A percentile compares a stretch with the other conserved stretches of the same genome.
Conservation (phyloP, 169 alveolate genomes). For the Plasmodium gallinaceum region DNA sequence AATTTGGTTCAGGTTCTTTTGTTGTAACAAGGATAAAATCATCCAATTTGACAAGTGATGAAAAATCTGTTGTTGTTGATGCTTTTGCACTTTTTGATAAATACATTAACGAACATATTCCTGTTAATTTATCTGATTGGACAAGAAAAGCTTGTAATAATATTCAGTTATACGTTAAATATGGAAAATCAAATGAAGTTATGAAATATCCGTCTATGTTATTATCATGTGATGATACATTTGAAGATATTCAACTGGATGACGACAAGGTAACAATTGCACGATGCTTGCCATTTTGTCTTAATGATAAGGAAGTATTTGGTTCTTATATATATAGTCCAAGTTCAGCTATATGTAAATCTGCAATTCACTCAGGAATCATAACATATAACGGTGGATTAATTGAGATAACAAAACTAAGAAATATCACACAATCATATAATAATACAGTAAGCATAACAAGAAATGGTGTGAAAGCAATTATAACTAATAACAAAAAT, state of each 20-base stretch:
- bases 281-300: constrained; percentile 63
- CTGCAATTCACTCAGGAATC: constrained; percentile 83
- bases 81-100: constrained; percentile 70
- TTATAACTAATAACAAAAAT: constrained; percentile 18
- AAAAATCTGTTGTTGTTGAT: constrained; percentile 39
- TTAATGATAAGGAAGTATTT: constrained; percentile 36
- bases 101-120: constrained; percentile 12
- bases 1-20: constrained; percentile 62
- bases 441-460: constrained; percentile 34
- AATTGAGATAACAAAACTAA: constrained; percentile 48
- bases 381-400: constrained; percentile 78
- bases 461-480: constrained; percentile 53
- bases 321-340: constrained; percentile 81
- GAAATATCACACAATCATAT: constrained; percentile 51
- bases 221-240: constrained; percentile 70
- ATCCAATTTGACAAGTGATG: constrained; percentile 17
- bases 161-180: constrained; percentile 64
- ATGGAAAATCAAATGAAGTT: constrained; percentile 41
- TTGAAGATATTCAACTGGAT: constrained; percentile 30
- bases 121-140: constrained; percentile 58
- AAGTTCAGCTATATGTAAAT: constrained; percentile 80
- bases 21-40: constrained; percentile 41
- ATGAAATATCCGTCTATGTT: constrained; percentile 56
- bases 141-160: constrained; percentile 65
- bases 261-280: constrained; percentile 14